phyloP scores from a whole-genome alignment of 495 filamentous ascomycete species.

The Penicillium psychrofluorescens region DNA sequence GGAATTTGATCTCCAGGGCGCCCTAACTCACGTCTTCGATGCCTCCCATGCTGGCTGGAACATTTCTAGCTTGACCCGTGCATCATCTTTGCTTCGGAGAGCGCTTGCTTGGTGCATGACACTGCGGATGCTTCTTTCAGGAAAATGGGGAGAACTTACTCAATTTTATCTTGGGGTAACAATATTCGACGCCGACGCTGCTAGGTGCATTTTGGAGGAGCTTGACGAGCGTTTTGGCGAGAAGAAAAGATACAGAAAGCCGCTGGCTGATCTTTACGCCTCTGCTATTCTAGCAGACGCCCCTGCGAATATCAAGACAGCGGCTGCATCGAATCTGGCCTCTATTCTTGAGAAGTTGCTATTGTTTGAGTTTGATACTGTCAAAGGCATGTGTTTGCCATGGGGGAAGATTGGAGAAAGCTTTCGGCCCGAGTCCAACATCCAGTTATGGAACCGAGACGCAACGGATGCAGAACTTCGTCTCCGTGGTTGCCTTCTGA shows the following conservation, averaged over 20 bases:
- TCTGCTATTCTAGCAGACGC: slow-evolving; percentile 22
- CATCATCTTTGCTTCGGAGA: slow-evolving; percentile 34
- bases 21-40: slow-evolving; percentile 23
- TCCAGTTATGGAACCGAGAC: slow-evolving; percentile 32
- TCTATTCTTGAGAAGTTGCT: slow-evolving; percentile 22
- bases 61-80: slow-evolving; percentile 24
- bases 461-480: slow-evolving; percentile 35
- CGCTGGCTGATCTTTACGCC: slow-evolving; percentile 21
- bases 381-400: slow-evolving; percentile 13
- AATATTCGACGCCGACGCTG: slow-evolving; percentile 28
- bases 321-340: slow-evolving; percentile 28
- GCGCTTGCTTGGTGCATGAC: slow-evolving; percentile 28
- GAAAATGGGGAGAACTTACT: slow-evolving; percentile 11
- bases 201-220: slow-evolving; percentile 31
- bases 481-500: slow-evolving; percentile 50
- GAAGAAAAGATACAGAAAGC: slow-evolving; percentile 12
- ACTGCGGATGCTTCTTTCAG: slow-evolving; percentile 17
- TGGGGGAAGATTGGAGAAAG: slow-evolving; percentile 17
- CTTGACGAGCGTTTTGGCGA: slow-evolving; percentile 25
- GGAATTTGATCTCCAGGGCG: slow-evolving; percentile 21
- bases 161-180: slow-evolving; percentile 20
- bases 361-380: slow-evolving; percentile 4
- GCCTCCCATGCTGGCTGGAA: slow-evolving; percentile 23
- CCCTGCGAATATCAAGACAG: slow-evolving; percentile 22
- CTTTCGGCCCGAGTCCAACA: slow-evolving; percentile 17